phyloP scores from a whole-genome alignment of 176 grass and related monocot species.

The Puccinellia tenuiflora region DNA sequence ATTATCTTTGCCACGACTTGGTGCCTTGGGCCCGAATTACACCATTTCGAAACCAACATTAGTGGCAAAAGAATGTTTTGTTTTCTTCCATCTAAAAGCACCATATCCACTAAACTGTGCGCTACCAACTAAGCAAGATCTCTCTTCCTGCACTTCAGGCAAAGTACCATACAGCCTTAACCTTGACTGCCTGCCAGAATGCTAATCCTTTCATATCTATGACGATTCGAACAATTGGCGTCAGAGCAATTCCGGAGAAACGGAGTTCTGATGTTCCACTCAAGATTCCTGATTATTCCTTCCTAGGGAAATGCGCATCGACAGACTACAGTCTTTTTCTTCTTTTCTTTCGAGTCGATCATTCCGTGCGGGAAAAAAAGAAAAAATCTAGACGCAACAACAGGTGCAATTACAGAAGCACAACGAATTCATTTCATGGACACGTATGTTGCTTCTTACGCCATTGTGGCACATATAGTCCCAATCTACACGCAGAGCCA shows the following conservation, averaged over 20 bases:
- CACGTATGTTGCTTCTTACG: neutral
- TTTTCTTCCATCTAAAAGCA: neutral
- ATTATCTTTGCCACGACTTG: neutral
- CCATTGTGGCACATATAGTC: neutral
- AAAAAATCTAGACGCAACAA: neutral
- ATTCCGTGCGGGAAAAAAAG: neutral
- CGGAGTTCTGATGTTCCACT: neutral
- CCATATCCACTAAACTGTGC: slow-evolving; percentile 26
- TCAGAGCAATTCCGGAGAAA: neutral
- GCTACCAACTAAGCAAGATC: neutral
- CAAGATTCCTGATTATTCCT: neutral
- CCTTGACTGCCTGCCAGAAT: neutral
- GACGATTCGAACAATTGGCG: neutral
- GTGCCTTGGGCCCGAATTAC: neutral
- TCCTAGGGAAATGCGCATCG: neutral
- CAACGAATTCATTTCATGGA: neutral
- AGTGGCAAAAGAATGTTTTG: neutral
- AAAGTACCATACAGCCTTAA: neutral
- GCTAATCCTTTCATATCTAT: neutral
- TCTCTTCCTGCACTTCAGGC: neutral
- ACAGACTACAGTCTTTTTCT: neutral
- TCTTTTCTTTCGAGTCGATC: neutral
- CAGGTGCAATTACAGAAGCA: neutral
- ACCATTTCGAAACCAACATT: neutral
- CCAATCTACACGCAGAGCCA: neutral